Conservation (phyloP, 2,329 filamentous ascomycete genomes). For the Botrytis medusae region DNA sequence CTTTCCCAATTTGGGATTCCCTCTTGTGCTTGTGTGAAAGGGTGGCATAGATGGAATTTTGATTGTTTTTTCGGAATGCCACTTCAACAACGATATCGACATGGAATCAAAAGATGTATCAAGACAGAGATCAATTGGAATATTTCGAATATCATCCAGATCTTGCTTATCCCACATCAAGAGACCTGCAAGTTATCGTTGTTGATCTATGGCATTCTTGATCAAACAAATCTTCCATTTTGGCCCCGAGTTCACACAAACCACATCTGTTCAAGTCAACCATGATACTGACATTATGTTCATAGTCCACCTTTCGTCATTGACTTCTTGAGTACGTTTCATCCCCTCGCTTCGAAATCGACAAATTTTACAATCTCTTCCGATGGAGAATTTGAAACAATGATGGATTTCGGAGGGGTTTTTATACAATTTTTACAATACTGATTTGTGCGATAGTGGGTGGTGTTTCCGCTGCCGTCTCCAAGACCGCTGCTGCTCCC, state of each 20-base stretch:
- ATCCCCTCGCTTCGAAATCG: constrained; percentile 25
- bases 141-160: not conserved
- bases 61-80: not conserved
- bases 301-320: constrained; percentile 79
- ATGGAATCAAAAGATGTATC: not conserved
- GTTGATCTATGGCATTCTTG: constrained; percentile 30
- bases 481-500: constrained; percentile 99
- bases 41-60: constrained; percentile 29
- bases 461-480: constrained; percentile 99
- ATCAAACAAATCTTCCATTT: constrained; percentile 26
- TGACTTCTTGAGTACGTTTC: constrained; percentile 97
- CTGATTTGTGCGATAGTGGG: constrained; percentile 67
- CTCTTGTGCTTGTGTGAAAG: constrained; percentile 6
- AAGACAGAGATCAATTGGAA: not conserved
- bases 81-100: not conserved
- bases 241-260: constrained; percentile 17
- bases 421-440: constrained; percentile 3
- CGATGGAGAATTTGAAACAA: constrained; percentile 23
- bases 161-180: constrained; percentile 10
- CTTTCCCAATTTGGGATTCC: not conserved
- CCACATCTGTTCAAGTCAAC: constrained; percentile 19
- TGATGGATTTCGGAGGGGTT: constrained; percentile 15
- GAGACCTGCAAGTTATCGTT: constrained; percentile 25
- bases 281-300: constrained; percentile 32
- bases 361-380: constrained; percentile 24